Evolutionary conservation across 176 grass and related monocot genomes (phyloP).

Genomic region (Calamus simplicifolius): DNA sequence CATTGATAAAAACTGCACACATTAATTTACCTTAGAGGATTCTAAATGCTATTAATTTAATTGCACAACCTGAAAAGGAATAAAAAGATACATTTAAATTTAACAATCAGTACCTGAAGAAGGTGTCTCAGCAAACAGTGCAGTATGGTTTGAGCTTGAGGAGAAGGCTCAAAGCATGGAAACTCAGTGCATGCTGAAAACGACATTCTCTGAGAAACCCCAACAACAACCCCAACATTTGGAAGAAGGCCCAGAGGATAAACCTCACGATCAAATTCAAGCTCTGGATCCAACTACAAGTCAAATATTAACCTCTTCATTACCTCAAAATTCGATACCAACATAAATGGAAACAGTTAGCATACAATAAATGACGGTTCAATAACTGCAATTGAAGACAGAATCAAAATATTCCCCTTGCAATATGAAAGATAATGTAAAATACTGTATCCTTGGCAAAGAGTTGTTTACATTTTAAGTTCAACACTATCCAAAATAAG

Average conservation of each 20-base stretch:
- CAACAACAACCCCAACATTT: conserved; percentile 91
- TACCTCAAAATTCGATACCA: background rate
- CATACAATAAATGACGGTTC: background rate
- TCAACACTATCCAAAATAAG: too few species aligned
- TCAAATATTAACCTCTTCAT: conserved; percentile 6
- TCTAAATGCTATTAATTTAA: too few species aligned
- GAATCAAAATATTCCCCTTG: too few species aligned
- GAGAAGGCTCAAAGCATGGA: conserved; percentile 93
- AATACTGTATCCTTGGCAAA: too few species aligned
- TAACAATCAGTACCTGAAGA: conserved; percentile 54
- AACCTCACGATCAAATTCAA: conserved; percentile 97
- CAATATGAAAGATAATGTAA: too few species aligned
- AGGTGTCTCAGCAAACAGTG: conserved; percentile 95
- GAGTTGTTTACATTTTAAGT: too few species aligned
- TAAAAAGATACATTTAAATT: too few species aligned
- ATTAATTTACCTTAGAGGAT: too few species aligned
- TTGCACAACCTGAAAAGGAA: too few species aligned
- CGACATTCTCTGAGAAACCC: conserved; percentile 90
- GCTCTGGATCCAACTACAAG: conserved; percentile 91
- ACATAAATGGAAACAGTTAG: background rate
- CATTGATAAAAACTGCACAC: too few species aligned
- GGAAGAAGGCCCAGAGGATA: conserved; percentile 97
- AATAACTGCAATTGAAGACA: background rate
- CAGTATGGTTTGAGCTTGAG: conserved; percentile 96
- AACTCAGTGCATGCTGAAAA: conserved; percentile 86